Evolutionary conservation across 352 stramenopile genomes (phyloP), one percentile per base, ranked within the genome.

Genomic region (Pythium aquatile): DNA sequence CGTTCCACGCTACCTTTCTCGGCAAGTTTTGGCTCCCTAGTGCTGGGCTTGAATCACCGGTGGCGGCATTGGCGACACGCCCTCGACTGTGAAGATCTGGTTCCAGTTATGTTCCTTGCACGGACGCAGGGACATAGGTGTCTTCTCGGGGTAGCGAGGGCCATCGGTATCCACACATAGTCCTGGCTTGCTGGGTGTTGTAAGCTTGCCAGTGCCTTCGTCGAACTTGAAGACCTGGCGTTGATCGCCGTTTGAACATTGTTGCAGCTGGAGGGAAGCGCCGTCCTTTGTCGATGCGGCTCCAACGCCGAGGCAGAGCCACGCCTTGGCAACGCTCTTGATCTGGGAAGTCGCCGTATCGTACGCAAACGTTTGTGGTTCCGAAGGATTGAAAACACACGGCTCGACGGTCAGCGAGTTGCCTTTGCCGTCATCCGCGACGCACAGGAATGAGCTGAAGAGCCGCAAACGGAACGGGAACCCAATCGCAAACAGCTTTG

Each of bases 21-120:
- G 8, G 32, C 32, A 35, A 35, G 8, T 35, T 35, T 35, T 5
- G 8, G 32, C 39, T 47, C 17, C 16, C 13, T 47, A 47, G 3
- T n/a, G 4, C 7, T 16, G 39, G 2, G 13, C 13, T 24, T 17
- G 33, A 5, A 48, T 29, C 53, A 33, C 28, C 35, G 40, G 55
- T 9, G 55, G 55, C 0, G 55, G 55, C 55, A 61, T 13, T 14
- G 55, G 24, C 20, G 55, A 37, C 37, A 61, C 55, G 26, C 37
- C 55, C 40, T 61, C 55, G 39, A 61, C 55, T 6, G 37, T 53
- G 40, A 61, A 61, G n/a, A 61, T 42, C 40, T 61, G 55, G 26
- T 37, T 51, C 39, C 39, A 51, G 37, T 39, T 53, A 16, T 61
- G 35, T 39, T 51, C 11, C 13, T 39, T 14, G 26, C 55, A 61